These are phyloP conservation scores for Silybum marianum DNA, from an alignment of 129 eudicot species.

Conservation along the genomic window DNA sequence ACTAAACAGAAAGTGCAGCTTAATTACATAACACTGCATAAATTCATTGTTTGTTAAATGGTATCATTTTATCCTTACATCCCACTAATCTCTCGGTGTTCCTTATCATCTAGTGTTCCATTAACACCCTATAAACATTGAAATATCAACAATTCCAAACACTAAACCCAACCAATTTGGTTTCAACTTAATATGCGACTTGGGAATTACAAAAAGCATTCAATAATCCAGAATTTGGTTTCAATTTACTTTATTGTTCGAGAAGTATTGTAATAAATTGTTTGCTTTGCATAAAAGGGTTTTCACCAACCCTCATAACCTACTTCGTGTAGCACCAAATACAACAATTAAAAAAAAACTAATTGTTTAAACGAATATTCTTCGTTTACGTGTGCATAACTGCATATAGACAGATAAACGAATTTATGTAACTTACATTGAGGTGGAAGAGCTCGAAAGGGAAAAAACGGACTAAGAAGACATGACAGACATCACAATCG, in stretches of 20 bases:
- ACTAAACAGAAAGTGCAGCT: background rate
- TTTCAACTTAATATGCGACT: background rate
- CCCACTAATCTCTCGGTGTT: background rate
- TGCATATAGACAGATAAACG: background rate
- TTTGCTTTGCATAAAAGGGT: background rate
- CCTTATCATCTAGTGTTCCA: too few relatives aligned
- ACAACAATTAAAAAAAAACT: background rate
- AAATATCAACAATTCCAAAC: background rate
- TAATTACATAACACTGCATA: background rate
- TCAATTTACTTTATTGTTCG: background rate
- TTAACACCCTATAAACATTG: background rate
- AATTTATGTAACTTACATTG: slow-evolving; percentile 51
- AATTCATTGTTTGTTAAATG: background rate
- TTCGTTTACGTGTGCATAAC: background rate
- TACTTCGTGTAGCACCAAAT: background rate
- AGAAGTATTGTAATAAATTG: too few relatives aligned
- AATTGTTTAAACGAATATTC: background rate
- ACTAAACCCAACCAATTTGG: background rate
- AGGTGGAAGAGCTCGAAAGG: slow-evolving; percentile 97
- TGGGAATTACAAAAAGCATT: background rate
- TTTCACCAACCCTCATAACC: slow-evolving; percentile 7
- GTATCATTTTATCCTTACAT: background rate
- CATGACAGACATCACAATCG: slow-evolving; percentile 98
- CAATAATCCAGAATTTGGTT: background rate
- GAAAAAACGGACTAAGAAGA: slow-evolving; percentile 84